Evolutionary conservation across 225 moss, liverwort and hornwort genomes (phyloP), one percentile per base, ranked within the genome.

Genomic region (Asterella californica): DNA sequence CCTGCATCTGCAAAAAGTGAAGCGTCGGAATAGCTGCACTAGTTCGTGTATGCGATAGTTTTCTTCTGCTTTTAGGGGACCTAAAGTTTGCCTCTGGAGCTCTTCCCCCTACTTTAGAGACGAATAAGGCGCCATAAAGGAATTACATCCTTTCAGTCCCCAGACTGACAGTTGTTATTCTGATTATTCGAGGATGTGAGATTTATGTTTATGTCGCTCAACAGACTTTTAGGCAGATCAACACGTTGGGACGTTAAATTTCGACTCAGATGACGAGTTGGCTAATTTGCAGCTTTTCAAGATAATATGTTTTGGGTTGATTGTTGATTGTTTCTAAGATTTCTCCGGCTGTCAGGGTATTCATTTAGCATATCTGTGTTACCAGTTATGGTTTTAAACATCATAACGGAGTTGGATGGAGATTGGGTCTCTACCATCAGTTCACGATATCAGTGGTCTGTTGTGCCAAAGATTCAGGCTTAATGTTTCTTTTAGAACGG

Each of bases 61-160:
- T 37, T 6, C 21, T 5, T 36, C 0, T 67, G 32, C 63, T 22
- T 30, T 42, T 36, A 8, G 21, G 68, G 68, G 68, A 37, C 68
- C 68, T 69, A 33, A 36, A 69, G 68, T 69, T 69, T 38, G 21
- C 68, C n/a, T 38, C 68, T 69, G 37, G 18, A 66, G 66, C 33
- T 2, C 1, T 29, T 15, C 57, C 33, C 29, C 66, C 3, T 34
- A 33, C 66, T 66, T 66, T 19, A 14, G 66, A 66, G 66, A 66
- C 66, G 66, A 66, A 36, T 66, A 66, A 66, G 66, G 32, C 30
- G 12, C 34, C 66, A 2, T 1, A 66, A 66, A 66, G 66, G 29
- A 36, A 66, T 29, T 66, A 18, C 66, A 18, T 33, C 62, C 5
- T 29, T 34, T 33, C 1, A 66, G 10, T 34, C 34, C 5, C 18